Base-by-base conservation (phyloP, 2,329 filamentous ascomycete species). In the Coniochaeta sp. region DNA sequence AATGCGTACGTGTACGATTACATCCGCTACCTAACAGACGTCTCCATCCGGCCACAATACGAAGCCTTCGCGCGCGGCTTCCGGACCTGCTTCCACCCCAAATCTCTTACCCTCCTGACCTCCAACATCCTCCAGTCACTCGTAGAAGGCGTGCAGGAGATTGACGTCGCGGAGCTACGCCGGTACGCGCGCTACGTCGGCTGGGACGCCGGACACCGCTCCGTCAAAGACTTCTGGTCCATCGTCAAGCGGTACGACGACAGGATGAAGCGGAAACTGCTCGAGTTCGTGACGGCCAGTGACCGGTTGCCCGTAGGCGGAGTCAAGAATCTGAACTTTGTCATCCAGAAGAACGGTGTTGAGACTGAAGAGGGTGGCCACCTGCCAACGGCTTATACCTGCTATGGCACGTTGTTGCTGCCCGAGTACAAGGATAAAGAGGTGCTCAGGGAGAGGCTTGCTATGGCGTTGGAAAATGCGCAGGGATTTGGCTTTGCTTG, bases 231-330 rank as follows among this genome's bases (percentile, higher is more conserved):
- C 65, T 98, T 99, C 71, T 99, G 95, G 95, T 80, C 80, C 14
- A 82, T 97, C 8, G 89, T 96, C 1, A 82, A 82, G 64, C 73
- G 71, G 38, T 95, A 84, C 69, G 81, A 85, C 61, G 80, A 88
- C 17, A 79, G 82, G 52, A 89, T 93, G 79, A 89, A 89, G 73
- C 83, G 86, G 58, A 86, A 85, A 67, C 76, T 99, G 36, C 80
- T 99, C 34, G 92, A 97, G 71, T 99, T 99, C 69, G 93, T 99
- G 32, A 99, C 95, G 16, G 93, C 93, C 0, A 93, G 88, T 67
- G 93, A 97, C 69, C 84, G 95, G 2, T 84, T 98, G 1, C 95
- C 95, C 0, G 90, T 96, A 0, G 92, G 90, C 22, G 95, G 95
- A 2, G 86, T 93, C 69, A 83, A 84, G 63, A 91, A 89, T 66